Evolutionary conservation across 2,329 filamentous ascomycete genomes (phyloP), one percentile per base, ranked within the genome.

Genomic region (Cephalotrichum gorgonifer): DNA sequence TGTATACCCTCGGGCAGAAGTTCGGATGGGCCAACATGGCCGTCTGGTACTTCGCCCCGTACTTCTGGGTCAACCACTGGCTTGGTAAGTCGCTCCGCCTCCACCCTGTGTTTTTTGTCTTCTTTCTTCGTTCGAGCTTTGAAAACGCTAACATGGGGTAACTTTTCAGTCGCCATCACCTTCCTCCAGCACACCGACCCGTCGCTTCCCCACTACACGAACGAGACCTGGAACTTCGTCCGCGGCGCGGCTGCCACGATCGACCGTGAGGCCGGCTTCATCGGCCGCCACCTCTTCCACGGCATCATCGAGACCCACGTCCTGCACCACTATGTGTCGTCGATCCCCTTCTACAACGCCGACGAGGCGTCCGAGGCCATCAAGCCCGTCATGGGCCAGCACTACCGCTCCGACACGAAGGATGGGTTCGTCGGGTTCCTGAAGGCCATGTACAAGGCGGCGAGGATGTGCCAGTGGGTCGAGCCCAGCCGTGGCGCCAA

Each of bases 31-130:
- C 74, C 63, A 97, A 96, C 74, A 74, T 97, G 65, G 71, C 86
- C 52, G 85, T 98, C 54, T 97, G 93, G 91, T 98, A 98, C 72
- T 82, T 90, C 62, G 63, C 94, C 51, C 93, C 93, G 33, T 98
- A 97, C 67, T 76, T 96, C 53, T 96, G 91, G 91, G 90, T 96
- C 50, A 95, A 97, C 79, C 89, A 96, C 80, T 97, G 91, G 91
- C 85, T 97, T 50, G 87, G 88, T 93, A 82, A 77, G 86, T 78
- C 47, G 49, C 27, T 43, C 26, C n/a, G 9, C 9, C 11, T 35
- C 8, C 8, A n/a, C 26, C 27, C 7, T 39, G 14, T 22, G 8
- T 28, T 15, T 42, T 22, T 23, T 25, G 25, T 23, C 38, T 28
- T 8, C 9, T 30, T 28, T 23, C 14, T 11, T 33, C 26, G 26